Base-by-base conservation (phyloP, 768 basidiomycete species). In the Hygrophoropsis aurantiaca region DNA sequence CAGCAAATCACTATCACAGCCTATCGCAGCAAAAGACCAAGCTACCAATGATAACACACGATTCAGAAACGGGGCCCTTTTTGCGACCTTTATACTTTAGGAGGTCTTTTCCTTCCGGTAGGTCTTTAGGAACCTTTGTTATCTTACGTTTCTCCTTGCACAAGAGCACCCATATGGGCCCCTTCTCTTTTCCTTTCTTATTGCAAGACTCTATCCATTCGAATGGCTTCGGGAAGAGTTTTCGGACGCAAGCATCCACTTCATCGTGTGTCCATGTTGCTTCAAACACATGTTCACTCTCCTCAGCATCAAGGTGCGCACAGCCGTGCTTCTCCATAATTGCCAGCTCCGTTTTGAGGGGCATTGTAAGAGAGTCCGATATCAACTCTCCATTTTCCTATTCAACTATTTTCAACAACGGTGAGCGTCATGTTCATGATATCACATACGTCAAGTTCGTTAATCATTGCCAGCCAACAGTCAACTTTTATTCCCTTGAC, bases 1-100 rank as follows among this genome's bases (percentile, higher is more conserved):
- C 26, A 20, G 27, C 27, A 7, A 7, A 13, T 30, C 6, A 13
- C 27, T 7, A 7, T 13, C 27, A 30, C 13, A 13, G 13, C 27
- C 13, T 6, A 30, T 30, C 13, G 6, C 27, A 18, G 25, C 19
- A 32, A 39, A 18, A 30, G 6, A 40, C 15, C 21, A 19, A 38
- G 44, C n/a, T 42, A 37, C 42, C 47, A 25, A 49, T 43, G n/a
- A 49, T 49, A 9, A 49, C 19, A 11, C 21, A 26, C 5, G 21
- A 27, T 21, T 44, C 23, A 11, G 25, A 23, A 5, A 33, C 30
- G 13, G 11, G 26, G 40, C 41, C 19, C 47, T 48, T 43, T 13
- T 10, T 16, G 15, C 21, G 23, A 5, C 42, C 47, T 49, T 16
- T 3, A 38, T 44, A 49, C n/a, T 18, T 2, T 11, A 13, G 23